A percentile compares a stretch with the other conserved stretches of the same genome.
These are phyloP conservation scores for Tephrocybe sp. DNA, from an alignment of 768 basidiomycete genomes.

Conservation along the genomic window DNA sequence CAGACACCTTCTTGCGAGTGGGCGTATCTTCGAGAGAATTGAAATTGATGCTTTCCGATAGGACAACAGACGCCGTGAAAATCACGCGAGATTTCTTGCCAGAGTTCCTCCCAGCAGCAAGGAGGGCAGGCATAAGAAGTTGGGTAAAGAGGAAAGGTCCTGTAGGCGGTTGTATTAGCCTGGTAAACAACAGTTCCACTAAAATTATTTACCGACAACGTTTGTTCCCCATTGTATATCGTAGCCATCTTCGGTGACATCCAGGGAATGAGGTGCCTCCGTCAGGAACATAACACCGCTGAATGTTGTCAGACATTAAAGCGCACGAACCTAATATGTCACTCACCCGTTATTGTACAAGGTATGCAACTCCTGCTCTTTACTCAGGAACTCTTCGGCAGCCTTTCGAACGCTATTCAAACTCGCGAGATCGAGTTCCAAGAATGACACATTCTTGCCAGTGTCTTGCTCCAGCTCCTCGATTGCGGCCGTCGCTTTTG, in stretches of 20 bases:
- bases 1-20: slow-evolving; percentile 20
- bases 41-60: slow-evolving; percentile 21
- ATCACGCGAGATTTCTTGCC: slow-evolving; percentile 48
- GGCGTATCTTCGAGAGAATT: slow-evolving; percentile 39
- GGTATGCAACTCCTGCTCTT: slow-evolving; percentile 45
- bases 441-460: slow-evolving; percentile 33
- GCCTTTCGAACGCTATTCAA: slow-evolving; percentile 32
- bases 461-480: slow-evolving; percentile 33
- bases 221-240: slow-evolving; percentile 62
- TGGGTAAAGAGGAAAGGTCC: slow-evolving; percentile 34
- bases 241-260: slow-evolving; percentile 43
- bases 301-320: not conserved
- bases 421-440: slow-evolving; percentile 37
- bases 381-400: slow-evolving; percentile 38
- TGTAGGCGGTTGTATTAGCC: not conserved
- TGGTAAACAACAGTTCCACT: not conserved
- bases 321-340: not conserved
- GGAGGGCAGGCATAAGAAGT: slow-evolving; percentile 48
- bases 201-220: slow-evolving; percentile 41
- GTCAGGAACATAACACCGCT: slow-evolving; percentile 50
- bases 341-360: slow-evolving; percentile 53
- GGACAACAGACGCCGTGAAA: slow-evolving; percentile 41
- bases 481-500: slow-evolving; percentile 32
- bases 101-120: slow-evolving; percentile 35
- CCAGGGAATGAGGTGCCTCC: slow-evolving; percentile 1